Percentiles rank a stretch among this genome's conserved stretches.
Conservation (phyloP, 2,329 filamentous ascomycete species). For the Colletotrichum sp. region DNA sequence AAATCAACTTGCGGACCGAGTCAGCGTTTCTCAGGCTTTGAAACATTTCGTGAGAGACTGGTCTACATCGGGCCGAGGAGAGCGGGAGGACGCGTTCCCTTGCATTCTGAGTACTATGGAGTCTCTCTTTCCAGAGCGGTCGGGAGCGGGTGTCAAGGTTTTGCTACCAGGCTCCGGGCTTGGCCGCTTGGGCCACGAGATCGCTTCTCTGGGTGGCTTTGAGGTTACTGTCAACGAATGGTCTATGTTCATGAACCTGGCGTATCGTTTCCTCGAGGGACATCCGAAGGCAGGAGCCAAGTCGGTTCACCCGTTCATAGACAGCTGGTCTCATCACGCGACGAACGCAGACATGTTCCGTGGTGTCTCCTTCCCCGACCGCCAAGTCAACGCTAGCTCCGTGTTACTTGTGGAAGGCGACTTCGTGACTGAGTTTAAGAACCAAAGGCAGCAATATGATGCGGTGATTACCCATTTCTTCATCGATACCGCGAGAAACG, state of each 20-base stretch:
- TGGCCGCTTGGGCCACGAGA: slow-evolving; percentile 56
- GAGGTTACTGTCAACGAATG: slow-evolving; percentile 62
- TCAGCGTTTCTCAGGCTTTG: slow-evolving; percentile 55
- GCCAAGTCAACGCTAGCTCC: slow-evolving; percentile 31
- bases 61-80: slow-evolving; percentile 51
- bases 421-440: slow-evolving; percentile 50
- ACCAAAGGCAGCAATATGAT: slow-evolving; percentile 42
- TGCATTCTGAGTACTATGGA: slow-evolving; percentile 40
- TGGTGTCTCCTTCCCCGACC: slow-evolving; percentile 50
- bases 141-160: too few species aligned
- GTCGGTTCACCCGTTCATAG: slow-evolving; percentile 56
- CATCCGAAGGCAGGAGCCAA: slow-evolving; percentile 28
- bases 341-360: slow-evolving; percentile 52
- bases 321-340: slow-evolving; percentile 61
- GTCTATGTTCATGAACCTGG: slow-evolving; percentile 62
- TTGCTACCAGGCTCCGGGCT: slow-evolving; percentile 61
- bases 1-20: slow-evolving; percentile 46
- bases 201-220: slow-evolving; percentile 49
- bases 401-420: slow-evolving; percentile 61
- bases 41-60: slow-evolving; percentile 66
- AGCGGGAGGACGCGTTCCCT: slow-evolving; percentile 47
- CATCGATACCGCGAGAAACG: slow-evolving; percentile 64
- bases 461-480: slow-evolving; percentile 63
- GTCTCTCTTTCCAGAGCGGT: too few species aligned
- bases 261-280: slow-evolving; percentile 53